Evolutionary conservation across 108 stramenopile genomes (phyloP).

Genomic region (Parietichytrium sp.): DNA sequence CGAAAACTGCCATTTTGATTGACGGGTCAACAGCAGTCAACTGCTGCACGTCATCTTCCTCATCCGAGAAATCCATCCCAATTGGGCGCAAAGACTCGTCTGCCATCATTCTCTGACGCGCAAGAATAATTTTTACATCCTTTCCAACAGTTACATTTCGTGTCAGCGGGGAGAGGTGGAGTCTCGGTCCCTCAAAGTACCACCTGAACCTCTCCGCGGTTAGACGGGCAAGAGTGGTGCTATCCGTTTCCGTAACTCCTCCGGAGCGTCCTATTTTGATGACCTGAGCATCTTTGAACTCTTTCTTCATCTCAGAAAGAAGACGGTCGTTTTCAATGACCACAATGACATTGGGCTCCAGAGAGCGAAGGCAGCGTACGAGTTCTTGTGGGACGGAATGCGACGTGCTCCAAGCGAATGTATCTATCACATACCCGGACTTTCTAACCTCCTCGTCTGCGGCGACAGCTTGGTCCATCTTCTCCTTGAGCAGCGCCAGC

Average conservation of each 20-base stretch:
- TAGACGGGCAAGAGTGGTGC: background rate
- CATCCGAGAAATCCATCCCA: background rate
- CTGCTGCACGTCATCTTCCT: background rate
- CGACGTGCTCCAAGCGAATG: background rate
- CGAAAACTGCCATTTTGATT: background rate
- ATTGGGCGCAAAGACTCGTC: conserved; percentile 1
- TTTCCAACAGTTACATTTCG: background rate
- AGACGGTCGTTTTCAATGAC: conserved; percentile 17
- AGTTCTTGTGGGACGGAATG: background rate
- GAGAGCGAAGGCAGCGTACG: background rate
- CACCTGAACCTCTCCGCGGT: background rate
- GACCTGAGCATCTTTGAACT: background rate
- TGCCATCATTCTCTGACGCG: background rate
- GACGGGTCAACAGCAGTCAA: conserved; percentile 19
- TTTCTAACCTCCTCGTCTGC: background rate
- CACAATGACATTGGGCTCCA: background rate
- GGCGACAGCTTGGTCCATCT: background rate
- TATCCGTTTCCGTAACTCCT: background rate
- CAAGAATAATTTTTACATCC: conserved; percentile 11
- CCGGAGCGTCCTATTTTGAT: conserved; percentile 16
- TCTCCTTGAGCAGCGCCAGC: background rate
- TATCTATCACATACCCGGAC: background rate
- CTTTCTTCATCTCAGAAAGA: conserved; percentile 19
- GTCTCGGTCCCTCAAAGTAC: conserved; percentile 8
- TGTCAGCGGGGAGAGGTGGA: conserved; percentile 16